A percentile compares a stretch with the other conserved stretches of the same genome.
These are phyloP conservation scores for Paxillus involutus DNA, from an alignment of 768 basidiomycete genomes.

Conservation along the genomic window DNA sequence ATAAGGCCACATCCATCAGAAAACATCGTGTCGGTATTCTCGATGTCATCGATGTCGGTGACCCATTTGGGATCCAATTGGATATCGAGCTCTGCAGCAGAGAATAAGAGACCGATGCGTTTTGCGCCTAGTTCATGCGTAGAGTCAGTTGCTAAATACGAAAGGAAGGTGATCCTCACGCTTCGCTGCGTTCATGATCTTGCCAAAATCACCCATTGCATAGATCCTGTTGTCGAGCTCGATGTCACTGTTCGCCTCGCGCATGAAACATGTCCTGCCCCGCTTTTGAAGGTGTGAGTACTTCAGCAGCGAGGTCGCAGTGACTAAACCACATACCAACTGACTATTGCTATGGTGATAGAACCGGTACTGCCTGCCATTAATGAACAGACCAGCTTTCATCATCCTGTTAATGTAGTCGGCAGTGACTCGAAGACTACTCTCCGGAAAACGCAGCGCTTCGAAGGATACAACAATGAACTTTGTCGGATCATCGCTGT, in stretches of 20 bases:
- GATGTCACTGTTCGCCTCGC: conserved; percentile 49
- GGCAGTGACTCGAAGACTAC: conserved; percentile 43
- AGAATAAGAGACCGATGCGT: conserved; percentile 66
- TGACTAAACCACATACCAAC: conserved; percentile 38
- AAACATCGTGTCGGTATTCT: conserved; percentile 54
- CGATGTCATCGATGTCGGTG: conserved; percentile 60
- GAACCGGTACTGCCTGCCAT: conserved; percentile 62
- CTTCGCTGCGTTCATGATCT: conserved; percentile 65
- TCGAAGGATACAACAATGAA: conserved; percentile 58
- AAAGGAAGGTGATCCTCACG: conserved; percentile 35
- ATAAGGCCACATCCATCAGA: conserved; percentile 74
- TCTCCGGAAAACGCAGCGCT: conserved; percentile 53
- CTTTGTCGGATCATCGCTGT: conserved; percentile 53
- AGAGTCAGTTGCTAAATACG: background rate
- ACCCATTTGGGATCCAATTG: conserved; percentile 47
- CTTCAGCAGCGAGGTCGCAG: background rate
- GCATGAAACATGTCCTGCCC: conserved; percentile 62
- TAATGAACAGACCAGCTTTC: conserved; percentile 54
- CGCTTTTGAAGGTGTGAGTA: conserved; percentile 37
- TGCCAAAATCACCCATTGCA: conserved; percentile 53
- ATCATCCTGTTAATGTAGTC: conserved; percentile 60
- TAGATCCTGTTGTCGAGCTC: conserved; percentile 63
- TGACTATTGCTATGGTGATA: conserved; percentile 75
- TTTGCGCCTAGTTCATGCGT: conserved; percentile 54
- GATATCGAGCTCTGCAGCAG: conserved; percentile 60